A percentile compares a stretch with the other conserved stretches of the same genome.
These are phyloP conservation scores for Escovopsis sp. DNA, from an alignment of 2,329 filamentous ascomycete species.

Conservation along the genomic window DNA sequence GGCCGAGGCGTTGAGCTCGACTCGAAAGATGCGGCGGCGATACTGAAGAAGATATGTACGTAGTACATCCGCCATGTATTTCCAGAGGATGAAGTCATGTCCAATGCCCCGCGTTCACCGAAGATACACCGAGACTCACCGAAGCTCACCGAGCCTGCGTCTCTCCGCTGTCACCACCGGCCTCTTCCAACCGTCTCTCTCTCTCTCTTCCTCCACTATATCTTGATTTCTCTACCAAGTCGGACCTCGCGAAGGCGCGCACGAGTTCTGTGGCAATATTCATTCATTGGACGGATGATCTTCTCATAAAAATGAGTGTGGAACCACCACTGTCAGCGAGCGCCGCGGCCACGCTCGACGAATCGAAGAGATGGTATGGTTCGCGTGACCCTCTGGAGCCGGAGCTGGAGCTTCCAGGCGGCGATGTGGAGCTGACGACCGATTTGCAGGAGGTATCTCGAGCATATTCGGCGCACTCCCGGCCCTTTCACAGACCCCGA, in stretches of 20 bases:
- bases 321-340: conserved; percentile 7
- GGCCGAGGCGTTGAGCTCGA: too few relatives aligned
- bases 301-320: conserved; percentile 11
- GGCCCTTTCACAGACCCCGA: conserved; percentile 70
- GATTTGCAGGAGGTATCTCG: conserved; percentile 59
- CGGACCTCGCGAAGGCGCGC: background rate
- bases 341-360: conserved; percentile 6
- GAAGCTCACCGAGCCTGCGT: conserved; percentile 11
- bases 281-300: too few relatives aligned
- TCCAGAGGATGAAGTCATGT: too few relatives aligned
- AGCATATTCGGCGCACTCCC: conserved; percentile 58
- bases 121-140: conserved; percentile 10
- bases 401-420: conserved; percentile 1
- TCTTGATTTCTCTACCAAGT: too few relatives aligned
- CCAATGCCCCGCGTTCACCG: conserved; percentile 19
- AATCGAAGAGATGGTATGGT: conserved; percentile 26
- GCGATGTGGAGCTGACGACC: conserved; percentile 8
- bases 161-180: background rate
- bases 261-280: background rate
- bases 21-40: too few relatives aligned
- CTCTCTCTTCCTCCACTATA: too few relatives aligned
- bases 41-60: too few relatives aligned
- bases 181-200: background rate
- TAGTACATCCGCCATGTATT: too few relatives aligned
- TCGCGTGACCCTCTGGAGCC: conserved; percentile 4